These are phyloP conservation scores for Neospermospora avenae DNA, from an alignment of 2,329 filamentous ascomycete genomes.

Conservation along the genomic window DNA sequence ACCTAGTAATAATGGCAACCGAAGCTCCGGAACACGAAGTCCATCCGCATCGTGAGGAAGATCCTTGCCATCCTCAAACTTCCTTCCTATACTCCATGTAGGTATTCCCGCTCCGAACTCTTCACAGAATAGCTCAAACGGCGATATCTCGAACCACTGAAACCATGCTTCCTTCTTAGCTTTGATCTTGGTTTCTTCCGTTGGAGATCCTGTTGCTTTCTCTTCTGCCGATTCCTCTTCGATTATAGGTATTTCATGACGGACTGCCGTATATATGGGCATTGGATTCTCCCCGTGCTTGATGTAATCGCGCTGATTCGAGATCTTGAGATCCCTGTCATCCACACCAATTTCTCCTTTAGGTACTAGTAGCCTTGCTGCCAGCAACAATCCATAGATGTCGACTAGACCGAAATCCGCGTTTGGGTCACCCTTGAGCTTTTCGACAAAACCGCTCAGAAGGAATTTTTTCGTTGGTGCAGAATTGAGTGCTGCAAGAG, in stretches of 20 bases:
- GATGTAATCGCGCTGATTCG: constrained; percentile 75
- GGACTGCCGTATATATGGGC: constrained; percentile 92
- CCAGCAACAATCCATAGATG: constrained; percentile 83
- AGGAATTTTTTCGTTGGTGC: constrained; percentile 92
- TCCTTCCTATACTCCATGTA: constrained; percentile 86
- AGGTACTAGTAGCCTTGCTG: constrained; percentile 80
- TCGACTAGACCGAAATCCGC: constrained; percentile 90
- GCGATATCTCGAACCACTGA: constrained; percentile 95
- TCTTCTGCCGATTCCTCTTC: constrained; percentile 41
- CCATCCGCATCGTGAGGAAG: constrained; percentile 63
- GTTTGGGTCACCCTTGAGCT: constrained; percentile 75
- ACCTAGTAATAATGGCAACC: constrained; percentile 80
- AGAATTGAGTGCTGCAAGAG: constrained; percentile 75
- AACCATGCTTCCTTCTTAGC: constrained; percentile 77
- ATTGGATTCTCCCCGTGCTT: constrained; percentile 78
- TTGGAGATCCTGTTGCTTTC: constrained; percentile 35
- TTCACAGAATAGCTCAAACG: constrained; percentile 94
- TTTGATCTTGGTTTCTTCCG: constrained; percentile 50
- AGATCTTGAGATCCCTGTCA: constrained; percentile 82
- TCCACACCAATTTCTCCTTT: constrained; percentile 77
- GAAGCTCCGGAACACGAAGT: constrained; percentile 74
- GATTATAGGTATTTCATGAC: constrained; percentile 84
- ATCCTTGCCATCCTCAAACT: constrained; percentile 70
- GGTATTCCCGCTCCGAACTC: constrained; percentile 90
- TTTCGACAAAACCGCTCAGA: constrained; percentile 84